A percentile compares a stretch with the other conserved stretches of the same genome.
These are phyloP conservation scores for Pseudohalonectria lignicola DNA, from an alignment of 2,329 filamentous ascomycete genomes.

Conservation along the genomic window DNA sequence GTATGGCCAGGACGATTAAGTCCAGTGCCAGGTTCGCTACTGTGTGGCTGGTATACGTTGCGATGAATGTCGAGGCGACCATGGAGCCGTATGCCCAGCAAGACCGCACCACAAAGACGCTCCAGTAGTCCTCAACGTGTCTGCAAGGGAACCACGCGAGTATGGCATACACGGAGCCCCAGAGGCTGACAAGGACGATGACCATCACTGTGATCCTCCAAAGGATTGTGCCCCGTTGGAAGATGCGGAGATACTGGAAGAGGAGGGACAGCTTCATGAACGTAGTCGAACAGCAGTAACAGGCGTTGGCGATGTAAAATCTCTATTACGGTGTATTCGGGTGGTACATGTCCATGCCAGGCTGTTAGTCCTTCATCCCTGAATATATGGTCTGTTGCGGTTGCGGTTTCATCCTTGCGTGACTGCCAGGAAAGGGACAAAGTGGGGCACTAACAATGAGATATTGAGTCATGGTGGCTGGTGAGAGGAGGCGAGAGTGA, in stretches of 20 bases:
- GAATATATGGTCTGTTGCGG: too few species aligned
- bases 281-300: slow-evolving; percentile 12
- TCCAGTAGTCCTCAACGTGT: too few species aligned
- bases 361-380: neutral
- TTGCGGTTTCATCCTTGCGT: too few species aligned
- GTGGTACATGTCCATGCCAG: neutral
- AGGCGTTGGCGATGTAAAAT: slow-evolving; percentile 13
- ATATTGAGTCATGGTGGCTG: too few species aligned
- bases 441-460: too few species aligned
- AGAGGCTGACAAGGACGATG: slow-evolving; percentile 9
- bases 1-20: slow-evolving; percentile 18
- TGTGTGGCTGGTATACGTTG: slow-evolving; percentile 20
- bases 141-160: slow-evolving; percentile 13
- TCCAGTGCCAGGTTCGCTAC: slow-evolving; percentile 21
- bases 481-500: neutral
- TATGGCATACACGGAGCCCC: slow-evolving; percentile 11
- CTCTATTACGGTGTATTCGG: neutral
- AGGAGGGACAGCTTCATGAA: slow-evolving; percentile 13
- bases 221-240: slow-evolving; percentile 5
- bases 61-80: slow-evolving; percentile 12
- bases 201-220: slow-evolving; percentile 7
- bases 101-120: too few species aligned
- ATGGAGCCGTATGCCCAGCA: slow-evolving; percentile 10
- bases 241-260: slow-evolving; percentile 14
- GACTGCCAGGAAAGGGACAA: too few species aligned